Evolutionary conservation across 2,329 filamentous ascomycete species (phyloP), one percentile per base, ranked within the genome.

Genomic region (Conoideocrella luteorostrata): DNA sequence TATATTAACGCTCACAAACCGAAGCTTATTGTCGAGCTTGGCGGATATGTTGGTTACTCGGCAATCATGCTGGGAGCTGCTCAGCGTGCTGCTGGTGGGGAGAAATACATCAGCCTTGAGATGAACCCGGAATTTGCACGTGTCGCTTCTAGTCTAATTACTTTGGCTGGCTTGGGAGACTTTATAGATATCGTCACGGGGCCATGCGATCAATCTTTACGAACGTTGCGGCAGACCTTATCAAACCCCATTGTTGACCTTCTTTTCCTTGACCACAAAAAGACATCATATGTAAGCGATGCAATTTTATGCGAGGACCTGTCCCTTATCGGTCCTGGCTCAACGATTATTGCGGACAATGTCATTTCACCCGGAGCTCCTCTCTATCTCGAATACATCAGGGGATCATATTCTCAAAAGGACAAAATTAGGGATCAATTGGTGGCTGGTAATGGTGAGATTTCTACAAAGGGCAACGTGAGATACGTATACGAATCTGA

Each of bases 11-110:
- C 84, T 49, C 67, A 74, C 38, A 85, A 83, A 58, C 86, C 85
- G 1, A 62, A 77, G 43, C 71, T 71, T 3, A 86, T 89, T 79
- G 77, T 91, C 37, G 87, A 94, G 59, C 72, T 93, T 0, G 87
- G 88, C 37, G 84, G 85, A 39, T 93, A 91, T 61, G 74, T 89
- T 17, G 87, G 87, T 33, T 93, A 93, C 68, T 91, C 86, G 0
- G 82, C 82, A 47, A 80, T 93, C 47, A 70, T 88, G 2, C 91
- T 90, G 56, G 84, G 78, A 35, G 72, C 79, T 28, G 81, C 82
- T 1, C 67, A 87, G 13, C 75, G 76, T 46, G 70, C 74, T 39
- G 74, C 74, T 3, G 84, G 82, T 10, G 84, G 84, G 3, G 70
- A 74, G 51, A 67, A 69, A 20, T 90, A 88, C 64, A 82, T 76